A percentile compares a stretch with the other conserved stretches of the same genome.
Evolutionary conservation across 225 moss, liverwort and hornwort genomes (phyloP).

Genomic region (Anthoceros angustus): DNA sequence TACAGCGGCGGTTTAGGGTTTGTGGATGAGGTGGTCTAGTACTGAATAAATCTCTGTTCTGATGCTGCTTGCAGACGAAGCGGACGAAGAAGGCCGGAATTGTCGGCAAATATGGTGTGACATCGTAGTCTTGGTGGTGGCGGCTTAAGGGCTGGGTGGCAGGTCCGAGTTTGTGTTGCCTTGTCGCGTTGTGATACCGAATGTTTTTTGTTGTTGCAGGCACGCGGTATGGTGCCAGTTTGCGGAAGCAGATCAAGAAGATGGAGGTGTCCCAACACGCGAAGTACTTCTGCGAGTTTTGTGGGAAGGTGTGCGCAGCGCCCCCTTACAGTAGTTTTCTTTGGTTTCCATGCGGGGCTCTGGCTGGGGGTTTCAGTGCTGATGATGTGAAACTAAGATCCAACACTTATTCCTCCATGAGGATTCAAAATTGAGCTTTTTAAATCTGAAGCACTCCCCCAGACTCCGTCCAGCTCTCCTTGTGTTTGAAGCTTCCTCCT

Average conservation of each 20-base stretch:
- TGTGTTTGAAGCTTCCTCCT: neutral
- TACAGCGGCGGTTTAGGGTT: too few relatives aligned
- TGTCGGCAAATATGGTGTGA: conserved; percentile 59
- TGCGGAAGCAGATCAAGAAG: conserved; percentile 72
- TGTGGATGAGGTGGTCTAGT: too few relatives aligned
- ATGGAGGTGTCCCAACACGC: conserved; percentile 74
- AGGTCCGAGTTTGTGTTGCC: too few relatives aligned
- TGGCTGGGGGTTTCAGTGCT: neutral
- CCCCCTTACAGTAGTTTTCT: neutral
- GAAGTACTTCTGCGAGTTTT: conserved; percentile 67
- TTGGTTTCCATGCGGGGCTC: neutral
- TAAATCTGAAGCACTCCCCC: neutral
- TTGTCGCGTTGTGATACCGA: neutral
- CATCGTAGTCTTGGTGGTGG: too few relatives aligned
- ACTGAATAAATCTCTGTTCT: neutral
- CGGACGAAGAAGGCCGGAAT: conserved; percentile 70
- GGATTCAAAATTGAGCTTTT: conserved; percentile 2
- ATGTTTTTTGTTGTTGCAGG: conserved; percentile 12
- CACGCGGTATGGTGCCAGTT: conserved; percentile 60
- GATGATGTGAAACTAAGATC: conserved; percentile 4
- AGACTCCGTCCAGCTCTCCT: too few relatives aligned
- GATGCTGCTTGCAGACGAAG: conserved; percentile 26
- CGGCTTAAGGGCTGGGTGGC: too few relatives aligned
- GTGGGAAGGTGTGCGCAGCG: conserved; percentile 37
- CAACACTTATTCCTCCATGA: conserved; percentile 4